These are phyloP conservation scores for Lactarius akahatsu DNA, from an alignment of 768 basidiomycete genomes.

Conservation along the genomic window DNA sequence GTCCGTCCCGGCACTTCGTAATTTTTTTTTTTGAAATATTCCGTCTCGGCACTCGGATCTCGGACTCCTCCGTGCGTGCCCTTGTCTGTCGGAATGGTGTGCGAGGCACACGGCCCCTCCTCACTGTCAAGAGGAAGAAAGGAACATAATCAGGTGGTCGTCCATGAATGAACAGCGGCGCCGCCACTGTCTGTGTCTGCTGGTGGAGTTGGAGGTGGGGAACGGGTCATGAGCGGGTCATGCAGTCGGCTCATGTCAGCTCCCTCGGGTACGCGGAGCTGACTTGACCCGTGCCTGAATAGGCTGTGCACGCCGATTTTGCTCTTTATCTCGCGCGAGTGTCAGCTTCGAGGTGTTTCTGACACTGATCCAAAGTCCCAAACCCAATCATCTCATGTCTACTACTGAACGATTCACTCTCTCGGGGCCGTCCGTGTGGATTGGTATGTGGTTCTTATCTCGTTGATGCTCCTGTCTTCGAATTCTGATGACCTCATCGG, in stretches of 20 bases:
- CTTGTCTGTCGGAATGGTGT: background rate
- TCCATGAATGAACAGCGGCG: background rate
- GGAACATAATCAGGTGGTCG: background rate
- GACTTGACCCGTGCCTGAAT: slow-evolving; percentile 1
- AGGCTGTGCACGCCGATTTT: slow-evolving; percentile 3
- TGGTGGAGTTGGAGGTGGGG: background rate
- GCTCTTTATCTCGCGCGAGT: slow-evolving; percentile 9
- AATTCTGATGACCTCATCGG: background rate
- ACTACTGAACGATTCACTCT: slow-evolving; percentile 12
- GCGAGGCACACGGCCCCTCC: background rate
- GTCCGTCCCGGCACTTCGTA: background rate
- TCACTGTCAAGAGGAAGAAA: background rate
- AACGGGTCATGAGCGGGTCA: background rate
- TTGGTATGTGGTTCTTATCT: background rate
- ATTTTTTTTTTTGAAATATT: too few relatives aligned
- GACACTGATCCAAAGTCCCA: background rate
- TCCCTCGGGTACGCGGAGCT: background rate
- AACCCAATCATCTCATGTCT: slow-evolving; percentile 5
- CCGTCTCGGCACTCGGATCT: background rate
- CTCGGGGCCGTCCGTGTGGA: slow-evolving; percentile 17
- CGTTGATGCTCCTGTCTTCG: background rate
- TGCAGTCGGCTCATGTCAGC: background rate
- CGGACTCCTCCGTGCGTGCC: background rate
- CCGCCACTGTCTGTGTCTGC: background rate
- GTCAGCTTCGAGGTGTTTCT: background rate